phyloP scores from a whole-genome alignment of 371 early-diverging fungal genomes.

The Capillidium heterosporum region DNA sequence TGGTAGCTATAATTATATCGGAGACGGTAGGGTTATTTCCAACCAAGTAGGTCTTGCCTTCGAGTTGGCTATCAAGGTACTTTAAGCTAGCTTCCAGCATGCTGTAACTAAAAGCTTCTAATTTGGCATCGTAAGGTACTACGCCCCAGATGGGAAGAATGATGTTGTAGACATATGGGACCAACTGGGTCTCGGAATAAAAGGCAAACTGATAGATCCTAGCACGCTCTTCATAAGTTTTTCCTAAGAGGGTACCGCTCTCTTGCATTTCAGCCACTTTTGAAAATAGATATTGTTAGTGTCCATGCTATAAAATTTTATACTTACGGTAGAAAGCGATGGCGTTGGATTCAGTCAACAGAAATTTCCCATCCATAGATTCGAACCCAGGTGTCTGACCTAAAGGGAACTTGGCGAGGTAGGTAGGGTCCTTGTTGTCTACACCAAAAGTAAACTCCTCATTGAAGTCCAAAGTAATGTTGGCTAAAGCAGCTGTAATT shows the following conservation, averaged over 20 bases:
- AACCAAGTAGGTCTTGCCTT: constrained; percentile 73
- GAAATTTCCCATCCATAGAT: constrained; percentile 32
- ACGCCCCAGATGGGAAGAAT: constrained; percentile 48
- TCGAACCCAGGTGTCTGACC: constrained; percentile 52
- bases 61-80: constrained; percentile 50
- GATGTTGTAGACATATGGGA: constrained; percentile 27
- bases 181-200: constrained; percentile 44
- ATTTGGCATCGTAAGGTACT: constrained; percentile 41
- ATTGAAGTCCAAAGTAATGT: constrained; percentile 37
- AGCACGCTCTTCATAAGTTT: constrained; percentile 45
- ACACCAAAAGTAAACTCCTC: constrained; percentile 41
- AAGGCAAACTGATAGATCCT: constrained; percentile 58
- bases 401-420: constrained; percentile 51
- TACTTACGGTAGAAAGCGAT: constrained; percentile 66
- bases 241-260: constrained; percentile 39
- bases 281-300: neutral
- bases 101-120: constrained; percentile 42
- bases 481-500: constrained; percentile 61
- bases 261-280: constrained; percentile 37
- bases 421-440: constrained; percentile 59
- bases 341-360: constrained; percentile 55
- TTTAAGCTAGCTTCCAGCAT: constrained; percentile 35
- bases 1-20: constrained; percentile 51
- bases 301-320: constrained; percentile 6
- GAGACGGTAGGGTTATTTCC: constrained; percentile 80